Evolutionary conservation across 1,139 yeast genomes (phyloP), one percentile per base, ranked within the genome.

Genomic region (Arxiozyma heterogenica): DNA sequence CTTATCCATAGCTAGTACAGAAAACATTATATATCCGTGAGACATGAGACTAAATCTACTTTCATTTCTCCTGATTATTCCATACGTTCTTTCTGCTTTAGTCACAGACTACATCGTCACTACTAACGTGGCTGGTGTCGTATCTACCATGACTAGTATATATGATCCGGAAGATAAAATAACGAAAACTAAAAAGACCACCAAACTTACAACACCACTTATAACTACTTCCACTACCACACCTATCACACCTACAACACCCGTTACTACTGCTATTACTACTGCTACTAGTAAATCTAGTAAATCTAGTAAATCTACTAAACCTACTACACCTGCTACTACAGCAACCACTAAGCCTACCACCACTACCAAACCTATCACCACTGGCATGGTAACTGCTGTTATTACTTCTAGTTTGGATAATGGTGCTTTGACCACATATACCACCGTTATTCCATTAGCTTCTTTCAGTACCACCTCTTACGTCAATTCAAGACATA

Each of bases 31-130:
- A 27, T 27, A 27, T 27, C 11, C 9, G 8, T 27, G 8, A 17
- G 34, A n/a, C 11, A 46, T 46, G 49, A 46, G 17, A 34, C 23
- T 46, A 7, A 46, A 38, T 46, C 23, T 46, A 8, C 42, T 46
- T 17, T 46, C 49, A 27, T 17, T 46, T 15, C 42, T 46, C n/a
- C 49, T 46, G 30, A 21, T 46, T 20, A 4, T 46, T 8, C 42
- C 49, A 25, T 20, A 9, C 3, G 49, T 15, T 27, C 23, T 22
- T 15, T 34, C 60, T 22, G 58, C 59, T 17, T 53, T 64, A 30
- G 53, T 65, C 22, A 59, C 70, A n/a, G 57, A 70, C 1, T 57
- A 70, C 15, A 58, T 67, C 21, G 58, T 66, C 4, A 65, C 70
- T 4, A 65, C 73, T 4, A 61, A 65, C 48, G 60, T 58, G 23